phyloP scores from a whole-genome alignment of 108 stramenopile genomes.

The Stephanodiscus minutulus region DNA sequence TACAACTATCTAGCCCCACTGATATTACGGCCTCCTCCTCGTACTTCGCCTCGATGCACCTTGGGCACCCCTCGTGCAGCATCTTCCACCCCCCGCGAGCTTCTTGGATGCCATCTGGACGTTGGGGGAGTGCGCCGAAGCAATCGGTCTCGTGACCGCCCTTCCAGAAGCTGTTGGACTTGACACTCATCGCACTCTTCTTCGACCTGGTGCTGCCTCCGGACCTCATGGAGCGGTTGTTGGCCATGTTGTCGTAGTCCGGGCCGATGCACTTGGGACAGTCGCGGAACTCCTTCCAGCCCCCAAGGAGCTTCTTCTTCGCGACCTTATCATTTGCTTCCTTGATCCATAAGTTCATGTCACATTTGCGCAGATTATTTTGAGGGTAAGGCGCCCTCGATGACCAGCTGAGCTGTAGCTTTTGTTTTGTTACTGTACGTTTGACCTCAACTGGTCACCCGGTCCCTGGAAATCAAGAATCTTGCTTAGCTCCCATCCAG shows the following conservation, averaged over 20 bases:
- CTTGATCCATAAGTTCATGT: too few relatives aligned
- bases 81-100: slow-evolving; percentile 48
- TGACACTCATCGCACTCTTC: slow-evolving; percentile 11
- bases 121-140: slow-evolving; percentile 42
- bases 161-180: slow-evolving; percentile 14
- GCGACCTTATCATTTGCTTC: too few relatives aligned
- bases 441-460: too few relatives aligned
- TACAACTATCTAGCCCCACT: too few relatives aligned
- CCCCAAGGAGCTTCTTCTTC: slow-evolving; percentile 48
- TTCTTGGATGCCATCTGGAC: slow-evolving; percentile 51
- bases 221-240: slow-evolving; percentile 20
- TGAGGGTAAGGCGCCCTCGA: too few relatives aligned
- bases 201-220: not conserved
- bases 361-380: too few relatives aligned
- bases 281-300: slow-evolving; percentile 44
- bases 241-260: slow-evolving; percentile 37
- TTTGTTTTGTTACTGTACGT: too few relatives aligned
- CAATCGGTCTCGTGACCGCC: slow-evolving; percentile 41
- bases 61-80: slow-evolving; percentile 35
- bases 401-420: too few relatives aligned
- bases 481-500: too few relatives aligned
- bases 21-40: slow-evolving; percentile 35
- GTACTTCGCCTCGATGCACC: slow-evolving; percentile 50
- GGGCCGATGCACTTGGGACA: slow-evolving; percentile 51
- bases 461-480: too few relatives aligned